Conservation (phyloP, 192 early-diverging fungal species). For the Coemansia sp. region DNA sequence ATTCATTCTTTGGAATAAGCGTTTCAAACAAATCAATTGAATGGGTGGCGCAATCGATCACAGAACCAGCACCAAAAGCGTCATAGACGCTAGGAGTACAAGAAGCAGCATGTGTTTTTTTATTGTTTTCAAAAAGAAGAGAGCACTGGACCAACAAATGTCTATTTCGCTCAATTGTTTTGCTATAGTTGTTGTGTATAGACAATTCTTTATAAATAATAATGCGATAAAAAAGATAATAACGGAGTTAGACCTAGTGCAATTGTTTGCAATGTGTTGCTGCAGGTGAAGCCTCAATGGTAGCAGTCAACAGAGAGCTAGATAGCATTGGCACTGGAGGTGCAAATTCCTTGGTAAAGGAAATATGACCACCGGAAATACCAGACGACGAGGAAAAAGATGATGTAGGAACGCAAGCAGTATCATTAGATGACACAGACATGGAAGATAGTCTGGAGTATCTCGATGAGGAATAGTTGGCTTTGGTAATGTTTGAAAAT, state of each 20-base stretch:
- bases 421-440: slow-evolving; percentile 48
- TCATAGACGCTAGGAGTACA: no score
- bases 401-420: slow-evolving; percentile 16
- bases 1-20: no score
- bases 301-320: neutral
- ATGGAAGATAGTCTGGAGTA: slow-evolving; percentile 42
- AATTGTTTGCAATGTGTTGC: neutral
- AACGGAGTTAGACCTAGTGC: neutral
- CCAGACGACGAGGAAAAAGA: slow-evolving; percentile 7
- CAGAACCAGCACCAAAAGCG: no score
- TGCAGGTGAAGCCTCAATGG: slow-evolving; percentile 1
- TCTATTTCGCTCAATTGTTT: no score
- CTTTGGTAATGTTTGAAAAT: neutral
- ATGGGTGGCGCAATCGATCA: no score
- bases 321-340: neutral
- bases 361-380: neutral
- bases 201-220: neutral
- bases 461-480: slow-evolving; percentile 3
- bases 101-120: no score
- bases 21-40: no score
- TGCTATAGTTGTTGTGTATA: neutral
- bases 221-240: neutral
- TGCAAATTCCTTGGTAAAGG: neutral
- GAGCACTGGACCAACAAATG: no score
- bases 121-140: no score